Base-by-base conservation (phyloP, 805 yeast species). In the Isabelozyma heimii region DNA sequence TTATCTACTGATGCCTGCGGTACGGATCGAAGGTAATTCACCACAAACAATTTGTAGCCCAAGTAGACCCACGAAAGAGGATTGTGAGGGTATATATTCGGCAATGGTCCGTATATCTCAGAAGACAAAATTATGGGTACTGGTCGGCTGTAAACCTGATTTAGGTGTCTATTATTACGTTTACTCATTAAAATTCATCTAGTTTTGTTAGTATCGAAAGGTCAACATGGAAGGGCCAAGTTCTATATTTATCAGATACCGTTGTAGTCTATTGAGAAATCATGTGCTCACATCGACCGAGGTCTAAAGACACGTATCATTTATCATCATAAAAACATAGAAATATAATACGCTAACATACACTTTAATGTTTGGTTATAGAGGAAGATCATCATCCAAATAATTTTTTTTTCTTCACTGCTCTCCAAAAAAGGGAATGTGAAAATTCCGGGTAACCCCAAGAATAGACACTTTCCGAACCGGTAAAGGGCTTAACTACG, bases 231-330 rank as follows among this genome's bases (percentile, higher is more conserved):
- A 30, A 30, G 35, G 35, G 10, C 5, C 10, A 9, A 4, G 35
- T 30, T 30, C 10, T 10, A 30, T 30, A 30, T 10, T 39, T 57
- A 42, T 87, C 96, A 89, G 96, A 89, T 89, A 89, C 96, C 96
- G 96, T 89, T 89, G 95, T 89, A 89, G 96, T 89, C 96, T 84
- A 79, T 81, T 81, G 83, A 80, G 84, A 79, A 83, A 82, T 81
- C 84, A 71, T 79, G 85, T 78, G 84, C 87, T 77, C 81, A 82
- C 89, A 83, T 39, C 43, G 67, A 60, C 45, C 57, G 17, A 37
- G 14, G 40, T 14, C 40, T 40, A 13, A 13, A 16, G 27, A 42
- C 43, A 38, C 50, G 37, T 39, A 37, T 43, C 24, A 44, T 42
- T 17, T 42, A 44, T 47, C 50, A 47, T 47, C 50, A 43, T 30